These are phyloP conservation scores for Lycium ferocissimum DNA, from an alignment of 257 asterid genomes.

Conservation along the genomic window DNA sequence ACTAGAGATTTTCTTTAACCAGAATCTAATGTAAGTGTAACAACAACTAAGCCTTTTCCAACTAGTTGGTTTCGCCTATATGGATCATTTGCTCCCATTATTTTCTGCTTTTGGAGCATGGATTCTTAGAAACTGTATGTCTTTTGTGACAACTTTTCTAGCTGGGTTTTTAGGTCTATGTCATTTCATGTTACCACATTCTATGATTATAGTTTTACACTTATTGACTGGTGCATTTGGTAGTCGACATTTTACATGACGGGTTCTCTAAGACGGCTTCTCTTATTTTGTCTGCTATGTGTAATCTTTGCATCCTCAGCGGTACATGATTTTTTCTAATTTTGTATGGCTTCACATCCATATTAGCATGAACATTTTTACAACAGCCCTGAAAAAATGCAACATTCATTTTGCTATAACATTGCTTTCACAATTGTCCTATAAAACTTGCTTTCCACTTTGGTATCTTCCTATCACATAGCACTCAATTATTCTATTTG, in stretches of 20 bases:
- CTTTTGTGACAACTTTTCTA: not conserved
- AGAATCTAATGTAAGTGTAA: too few species aligned
- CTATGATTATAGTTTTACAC: not conserved
- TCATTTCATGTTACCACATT: not conserved
- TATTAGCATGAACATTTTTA: not conserved
- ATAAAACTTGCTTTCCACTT: slow-evolving; percentile 13
- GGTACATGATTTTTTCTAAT: not conserved
- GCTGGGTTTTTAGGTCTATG: not conserved
- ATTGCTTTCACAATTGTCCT: slow-evolving; percentile 1
- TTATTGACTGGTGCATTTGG: not conserved
- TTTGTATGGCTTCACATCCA: not conserved
- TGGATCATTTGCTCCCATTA: slow-evolving; percentile 1
- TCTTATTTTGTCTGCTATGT: not conserved
- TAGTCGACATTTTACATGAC: not conserved
- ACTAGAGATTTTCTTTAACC: not conserved
- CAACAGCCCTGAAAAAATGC: not conserved
- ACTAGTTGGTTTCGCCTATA: not conserved
- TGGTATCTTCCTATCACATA: slow-evolving; percentile 4
- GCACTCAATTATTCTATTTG: not conserved
- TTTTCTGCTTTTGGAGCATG: not conserved
- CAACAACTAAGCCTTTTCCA: not conserved
- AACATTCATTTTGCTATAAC: not conserved
- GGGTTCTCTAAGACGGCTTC: not conserved
- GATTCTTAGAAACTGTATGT: slow-evolving; percentile 8
- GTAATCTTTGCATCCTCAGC: not conserved